These are phyloP conservation scores for Primulina eburnea DNA, from an alignment of 257 asterid species.

Conservation along the genomic window DNA sequence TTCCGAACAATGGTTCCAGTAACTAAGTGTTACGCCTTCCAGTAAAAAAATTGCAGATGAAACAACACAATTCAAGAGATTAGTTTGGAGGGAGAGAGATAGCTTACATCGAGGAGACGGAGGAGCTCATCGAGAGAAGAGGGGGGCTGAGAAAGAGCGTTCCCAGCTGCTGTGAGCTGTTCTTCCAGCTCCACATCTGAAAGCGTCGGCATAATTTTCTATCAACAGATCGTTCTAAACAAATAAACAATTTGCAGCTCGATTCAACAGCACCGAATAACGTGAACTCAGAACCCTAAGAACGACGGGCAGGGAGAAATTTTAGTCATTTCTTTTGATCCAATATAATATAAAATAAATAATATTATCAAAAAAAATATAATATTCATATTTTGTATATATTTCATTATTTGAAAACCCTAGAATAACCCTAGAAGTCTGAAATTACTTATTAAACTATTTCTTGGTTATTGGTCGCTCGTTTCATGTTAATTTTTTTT, in stretches of 20 bases:
- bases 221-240: neutral
- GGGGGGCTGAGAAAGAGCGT: slow-evolving; percentile 61
- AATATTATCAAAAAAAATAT: too few relatives aligned
- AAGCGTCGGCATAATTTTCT: neutral
- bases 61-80: neutral
- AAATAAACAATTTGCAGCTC: neutral
- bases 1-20: neutral
- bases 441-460: too few relatives aligned
- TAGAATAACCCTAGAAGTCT: too few relatives aligned
- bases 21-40: slow-evolving; percentile 1
- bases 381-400: too few relatives aligned
- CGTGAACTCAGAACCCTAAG: neutral
- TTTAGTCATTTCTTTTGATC: too few relatives aligned
- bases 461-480: too few relatives aligned
- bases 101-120: slow-evolving; percentile 74
- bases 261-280: neutral
- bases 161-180: slow-evolving; percentile 64
- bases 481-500: too few relatives aligned
- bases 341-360: too few relatives aligned
- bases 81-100: neutral
- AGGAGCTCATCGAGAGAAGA: slow-evolving; percentile 60
- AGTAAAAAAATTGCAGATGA: neutral
- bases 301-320: neutral
- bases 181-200: slow-evolving; percentile 41
- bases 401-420: too few relatives aligned